Percentiles rank a stretch among this genome's conserved stretches.
phyloP scores from a whole-genome alignment of 2,329 filamentous ascomycete species.

The Colletotrichum spinosum region DNA sequence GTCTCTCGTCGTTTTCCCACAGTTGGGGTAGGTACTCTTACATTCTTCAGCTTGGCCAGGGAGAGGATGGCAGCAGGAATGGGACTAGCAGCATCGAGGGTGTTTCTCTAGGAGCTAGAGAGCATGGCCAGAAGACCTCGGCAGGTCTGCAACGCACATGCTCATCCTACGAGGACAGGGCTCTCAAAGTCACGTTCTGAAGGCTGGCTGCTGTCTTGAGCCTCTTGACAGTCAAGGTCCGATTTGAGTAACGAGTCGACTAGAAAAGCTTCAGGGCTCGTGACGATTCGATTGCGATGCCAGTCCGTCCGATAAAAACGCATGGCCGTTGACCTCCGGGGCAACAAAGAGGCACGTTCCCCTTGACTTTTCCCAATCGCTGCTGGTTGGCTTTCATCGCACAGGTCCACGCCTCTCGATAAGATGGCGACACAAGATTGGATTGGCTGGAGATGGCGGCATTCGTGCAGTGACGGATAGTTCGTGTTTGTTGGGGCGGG shows the following conservation, averaged over 20 bases:
- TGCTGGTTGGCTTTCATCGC: neutral
- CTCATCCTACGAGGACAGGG: conserved; percentile 1
- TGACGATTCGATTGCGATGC: conserved; percentile 6
- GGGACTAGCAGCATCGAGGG: no score
- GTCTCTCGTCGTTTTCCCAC: no score
- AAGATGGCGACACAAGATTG: neutral
- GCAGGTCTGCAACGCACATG: conserved; percentile 1
- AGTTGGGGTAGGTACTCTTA: no score
- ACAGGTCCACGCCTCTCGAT: neutral
- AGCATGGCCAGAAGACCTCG: neutral
- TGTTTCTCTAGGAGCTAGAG: no score
- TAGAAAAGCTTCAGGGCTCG: neutral
- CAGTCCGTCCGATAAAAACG: neutral
- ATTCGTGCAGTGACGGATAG: neutral
- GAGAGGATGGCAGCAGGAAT: no score
- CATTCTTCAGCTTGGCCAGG: no score
- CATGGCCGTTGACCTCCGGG: neutral
- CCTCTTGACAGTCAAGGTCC: no score
- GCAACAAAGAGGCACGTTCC: neutral
- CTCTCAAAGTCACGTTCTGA: neutral
- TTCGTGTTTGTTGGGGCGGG: conserved; percentile 21
- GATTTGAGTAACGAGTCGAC: no score
- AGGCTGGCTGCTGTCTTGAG: neutral
- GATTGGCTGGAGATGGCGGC: conserved; percentile 6
- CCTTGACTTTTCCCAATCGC: neutral